Evolutionary conservation across 441 rosid species (phyloP), one percentile per base, ranked within the genome.

Genomic region (Erysimum cheiri): DNA sequence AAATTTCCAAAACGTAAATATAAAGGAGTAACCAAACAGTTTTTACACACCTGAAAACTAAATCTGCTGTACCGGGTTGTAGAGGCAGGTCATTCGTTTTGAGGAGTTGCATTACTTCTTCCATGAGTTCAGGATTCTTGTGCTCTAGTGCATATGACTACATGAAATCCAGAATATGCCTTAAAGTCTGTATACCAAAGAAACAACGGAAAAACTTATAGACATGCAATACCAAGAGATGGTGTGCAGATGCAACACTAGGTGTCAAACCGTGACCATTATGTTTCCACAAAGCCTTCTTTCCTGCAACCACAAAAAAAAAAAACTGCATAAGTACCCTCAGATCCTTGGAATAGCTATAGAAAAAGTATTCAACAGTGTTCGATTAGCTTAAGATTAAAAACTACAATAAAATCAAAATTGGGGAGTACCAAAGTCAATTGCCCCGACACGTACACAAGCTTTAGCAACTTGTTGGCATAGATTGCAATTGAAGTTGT

Each of bases 201-300:
- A 44, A 68, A 44, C 9, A 53, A 53, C 52, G 19, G 31, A 43
- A 31, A 14, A 43, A 36, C 11, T 33, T 53, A 43, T 43, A 60
- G 36, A 60, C 10, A 4, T 9, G 12, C 39, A 17, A 60, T 87
- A 89, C 98, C 97, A 93, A 76, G 60, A 91, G 73, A 72, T 89
- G 91, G 74, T 91, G 87, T 4, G 87, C 97, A 67, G 93, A 91
- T 69, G 84, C 91, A 81, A 89, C 52, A 41, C 67, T 83, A 26
- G 98, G 98, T 59, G 86, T 73, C 73, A 93, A 71, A 57, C 98
- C 98, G 39, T 82, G 89, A 37, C 91, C 78, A 76, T 91, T 93
- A 78, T 93, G 96, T 71, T 81, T 80, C 84, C 93, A 88, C 73
- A 91, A 70, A 58, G 92, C 72, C 76, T 70, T 83, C 79, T 89